Base-by-base conservation (phyloP, 768 basidiomycete genomes). In the Infundibulicybe gibba region DNA sequence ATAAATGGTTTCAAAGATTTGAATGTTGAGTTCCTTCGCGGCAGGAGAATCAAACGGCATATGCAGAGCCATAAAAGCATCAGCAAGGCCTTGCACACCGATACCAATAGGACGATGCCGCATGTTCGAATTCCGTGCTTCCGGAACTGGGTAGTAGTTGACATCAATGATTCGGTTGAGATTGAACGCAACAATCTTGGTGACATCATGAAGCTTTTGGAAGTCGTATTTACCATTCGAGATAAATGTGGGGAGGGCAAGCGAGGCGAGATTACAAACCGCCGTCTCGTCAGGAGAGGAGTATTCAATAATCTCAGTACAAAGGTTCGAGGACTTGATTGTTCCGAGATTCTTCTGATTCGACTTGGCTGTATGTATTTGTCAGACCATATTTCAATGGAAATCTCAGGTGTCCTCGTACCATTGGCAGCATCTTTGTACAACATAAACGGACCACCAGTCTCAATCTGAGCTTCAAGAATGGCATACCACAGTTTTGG, bases 1-100 rank as follows among this genome's bases (percentile, higher is more conserved):
- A 64, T 98, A 99, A 62, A 99, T 97, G 12, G 97, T 99, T 75
- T 99, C 97, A 64, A 97, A 97, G 66, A 99, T 97, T 68, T 95
- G 83, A 52, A 86, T 75, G 72, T 99, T 98, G 54, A 99, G 83
- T 55, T 83, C 70, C 60, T 87, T 85, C 11, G 95, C 97, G 38
- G 81, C 85, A 14, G 74, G 77, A 2, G 90, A 92, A 57, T 98
- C 97, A 67, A 98, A 99, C 0, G 97, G 90, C 81, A 97, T 82
- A 50, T 87, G 90, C 8, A 99, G 79, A 19, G 88, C 87, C 94
- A 98, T 97, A 76, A 99, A 99, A 2, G 94, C 79, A 59, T 99
- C 97, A 13, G 97, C 97, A 37, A 99, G 85, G 64, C 97, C 95
- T 63, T 99, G 91, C 45, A 98, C 94, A 62, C 97, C 97, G 56